These are phyloP conservation scores for Guyanaporus albipodus DNA, from an alignment of 768 basidiomycete genomes.

Conservation along the genomic window DNA sequence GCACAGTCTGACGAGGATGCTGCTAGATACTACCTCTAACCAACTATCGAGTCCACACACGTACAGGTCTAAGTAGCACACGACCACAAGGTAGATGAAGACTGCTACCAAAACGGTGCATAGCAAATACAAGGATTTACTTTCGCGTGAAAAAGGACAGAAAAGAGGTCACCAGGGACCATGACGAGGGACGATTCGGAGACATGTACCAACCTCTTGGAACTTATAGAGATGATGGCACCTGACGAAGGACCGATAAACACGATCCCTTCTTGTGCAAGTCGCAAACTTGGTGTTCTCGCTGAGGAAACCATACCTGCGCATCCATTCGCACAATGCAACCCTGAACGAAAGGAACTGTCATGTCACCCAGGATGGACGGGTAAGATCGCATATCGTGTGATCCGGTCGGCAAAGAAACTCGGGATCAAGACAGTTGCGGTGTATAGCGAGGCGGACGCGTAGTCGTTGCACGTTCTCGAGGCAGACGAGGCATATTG, in stretches of 20 bases:
- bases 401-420: constrained; percentile 26
- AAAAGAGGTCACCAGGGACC: constrained; percentile 11
- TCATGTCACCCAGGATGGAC: constrained; percentile 80
- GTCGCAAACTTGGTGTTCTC: constrained; percentile 84
- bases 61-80: constrained; percentile 12
- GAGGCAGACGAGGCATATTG: constrained; percentile 90
- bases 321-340: background rate
- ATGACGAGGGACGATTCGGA: too few relatives aligned
- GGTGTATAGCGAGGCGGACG: constrained; percentile 87
- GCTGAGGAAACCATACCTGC: constrained; percentile 84
- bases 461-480: constrained; percentile 73
- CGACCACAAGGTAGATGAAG: too few relatives aligned
- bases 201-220: constrained; percentile 64
- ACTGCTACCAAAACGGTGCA: constrained; percentile 13
- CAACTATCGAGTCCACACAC: constrained; percentile 10
- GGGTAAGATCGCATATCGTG: constrained; percentile 61
- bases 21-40: constrained; percentile 17
- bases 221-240: constrained; percentile 93
- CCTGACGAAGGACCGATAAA: constrained; percentile 89
- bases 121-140: too few relatives aligned
- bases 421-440: constrained; percentile 75
- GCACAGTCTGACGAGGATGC: constrained; percentile 1
- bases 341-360: background rate
- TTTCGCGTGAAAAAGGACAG: constrained; percentile 4
- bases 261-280: constrained; percentile 75